A percentile compares a stretch with the other conserved stretches of the same genome.
Conservation (phyloP, 1,284 basidiomycete species). For the Marasmius sp. region DNA sequence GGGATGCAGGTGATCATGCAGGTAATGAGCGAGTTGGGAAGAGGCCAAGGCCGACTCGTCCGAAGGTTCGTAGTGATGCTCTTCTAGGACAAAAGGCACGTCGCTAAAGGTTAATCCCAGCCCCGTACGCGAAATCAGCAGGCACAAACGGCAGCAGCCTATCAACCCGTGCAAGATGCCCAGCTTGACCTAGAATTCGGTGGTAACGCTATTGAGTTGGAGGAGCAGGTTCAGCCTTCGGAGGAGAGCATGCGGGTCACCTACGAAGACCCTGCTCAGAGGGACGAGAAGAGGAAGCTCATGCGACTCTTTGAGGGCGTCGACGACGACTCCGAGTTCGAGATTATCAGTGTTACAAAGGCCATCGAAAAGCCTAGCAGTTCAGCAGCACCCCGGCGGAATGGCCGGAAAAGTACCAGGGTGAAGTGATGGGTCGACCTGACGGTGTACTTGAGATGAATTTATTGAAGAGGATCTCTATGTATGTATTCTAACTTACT, state of each 20-base stretch:
- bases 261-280: slow-evolving; percentile 68
- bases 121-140: neutral
- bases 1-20: slow-evolving; percentile 24
- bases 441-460: neutral
- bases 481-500: neutral
- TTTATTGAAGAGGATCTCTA: neutral
- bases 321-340: neutral
- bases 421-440: neutral
- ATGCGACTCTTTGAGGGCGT: slow-evolving; percentile 3
- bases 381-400: neutral
- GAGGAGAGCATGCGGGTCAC: slow-evolving; percentile 55
- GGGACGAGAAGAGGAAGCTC: slow-evolving; percentile 43
- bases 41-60: slow-evolving; percentile 8
- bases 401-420: neutral
- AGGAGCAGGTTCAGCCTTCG: slow-evolving; percentile 7
- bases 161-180: slow-evolving; percentile 9
- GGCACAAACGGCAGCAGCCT: neutral
- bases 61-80: slow-evolving; percentile 3
- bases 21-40: slow-evolving; percentile 18
- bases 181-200: slow-evolving; percentile 27
- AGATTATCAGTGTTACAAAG: neutral
- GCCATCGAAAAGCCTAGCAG: neutral
- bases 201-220: slow-evolving; percentile 6
- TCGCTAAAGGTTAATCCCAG: neutral
- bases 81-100: neutral